These are phyloP conservation scores for Sclerotinia subarctica DNA, from an alignment of 2,329 filamentous ascomycete species.

Conservation along the genomic window DNA sequence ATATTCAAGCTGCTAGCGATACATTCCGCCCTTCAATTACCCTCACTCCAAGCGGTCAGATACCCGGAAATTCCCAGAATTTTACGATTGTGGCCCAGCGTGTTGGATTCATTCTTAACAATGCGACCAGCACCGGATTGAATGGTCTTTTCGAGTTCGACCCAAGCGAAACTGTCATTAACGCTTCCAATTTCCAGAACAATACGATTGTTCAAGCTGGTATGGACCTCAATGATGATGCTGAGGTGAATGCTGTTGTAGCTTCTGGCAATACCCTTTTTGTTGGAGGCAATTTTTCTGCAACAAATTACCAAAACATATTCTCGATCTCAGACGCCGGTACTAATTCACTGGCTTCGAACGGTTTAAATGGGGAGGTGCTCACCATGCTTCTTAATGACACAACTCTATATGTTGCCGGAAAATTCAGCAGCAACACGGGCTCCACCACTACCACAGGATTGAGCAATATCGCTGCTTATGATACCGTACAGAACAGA, in stretches of 20 bases:
- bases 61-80: conserved; percentile 53
- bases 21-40: conserved; percentile 80
- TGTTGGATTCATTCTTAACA: conserved; percentile 72
- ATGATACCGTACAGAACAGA: conserved; percentile 61
- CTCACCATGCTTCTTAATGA: conserved; percentile 65
- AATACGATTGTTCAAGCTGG: conserved; percentile 78
- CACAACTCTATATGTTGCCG: conserved; percentile 71
- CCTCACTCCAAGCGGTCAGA: conserved; percentile 61
- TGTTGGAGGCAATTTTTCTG: conserved; percentile 81
- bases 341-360: conserved; percentile 58
- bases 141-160: conserved; percentile 92
- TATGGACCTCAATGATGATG: conserved; percentile 62
- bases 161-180: conserved; percentile 57
- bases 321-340: conserved; percentile 67
- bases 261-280: conserved; percentile 64
- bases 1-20: conserved; percentile 69
- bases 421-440: conserved; percentile 72
- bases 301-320: conserved; percentile 67
- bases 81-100: conserved; percentile 86
- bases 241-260: conserved; percentile 67
- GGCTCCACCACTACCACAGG: conserved; percentile 57
- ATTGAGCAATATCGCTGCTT: conserved; percentile 73
- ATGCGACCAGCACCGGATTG: conserved; percentile 68
- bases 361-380: conserved; percentile 80
- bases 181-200: conserved; percentile 60